Evolutionary conservation across 495 filamentous ascomycete species (phyloP).

Genomic region (Sphaerosporella brunnea): DNA sequence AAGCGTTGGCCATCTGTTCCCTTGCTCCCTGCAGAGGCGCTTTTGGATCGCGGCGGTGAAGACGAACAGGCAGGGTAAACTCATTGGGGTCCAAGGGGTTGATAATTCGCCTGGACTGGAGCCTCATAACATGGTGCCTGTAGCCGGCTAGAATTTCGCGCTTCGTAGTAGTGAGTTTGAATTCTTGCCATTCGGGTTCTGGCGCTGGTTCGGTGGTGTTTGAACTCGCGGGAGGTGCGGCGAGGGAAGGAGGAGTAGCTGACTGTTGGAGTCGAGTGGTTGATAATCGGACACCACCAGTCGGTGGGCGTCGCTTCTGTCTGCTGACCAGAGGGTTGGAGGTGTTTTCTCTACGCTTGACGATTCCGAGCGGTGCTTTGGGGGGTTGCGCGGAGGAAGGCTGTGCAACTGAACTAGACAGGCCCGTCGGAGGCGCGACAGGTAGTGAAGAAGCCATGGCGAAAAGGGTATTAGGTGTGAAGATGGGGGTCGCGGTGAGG

Average conservation of each 20-base stretch:
- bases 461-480: too few species aligned
- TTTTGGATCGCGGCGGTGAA: constrained; percentile 81
- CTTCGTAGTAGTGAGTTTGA: constrained; percentile 54
- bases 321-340: neutral
- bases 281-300: neutral
- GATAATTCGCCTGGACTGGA: constrained; percentile 44
- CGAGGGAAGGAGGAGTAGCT: neutral
- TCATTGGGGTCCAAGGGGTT: constrained; percentile 60
- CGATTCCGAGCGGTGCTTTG: neutral
- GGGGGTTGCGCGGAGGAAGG: too few species aligned
- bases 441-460: too few species aligned
- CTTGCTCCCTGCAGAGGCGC: constrained; percentile 41
- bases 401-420: too few species aligned
- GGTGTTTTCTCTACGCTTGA: neutral
- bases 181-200: constrained; percentile 12
- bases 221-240: neutral
- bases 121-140: constrained; percentile 69
- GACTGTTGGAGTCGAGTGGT: neutral
- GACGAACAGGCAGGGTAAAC: constrained; percentile 69
- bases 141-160: constrained; percentile 58
- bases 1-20: constrained; percentile 30
- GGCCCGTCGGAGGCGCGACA: too few species aligned
- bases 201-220: neutral
- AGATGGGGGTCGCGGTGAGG: too few species aligned
- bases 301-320: neutral